These are phyloP conservation scores for Fomes fomentarius DNA, from an alignment of 1,284 basidiomycete genomes.

Conservation along the genomic window DNA sequence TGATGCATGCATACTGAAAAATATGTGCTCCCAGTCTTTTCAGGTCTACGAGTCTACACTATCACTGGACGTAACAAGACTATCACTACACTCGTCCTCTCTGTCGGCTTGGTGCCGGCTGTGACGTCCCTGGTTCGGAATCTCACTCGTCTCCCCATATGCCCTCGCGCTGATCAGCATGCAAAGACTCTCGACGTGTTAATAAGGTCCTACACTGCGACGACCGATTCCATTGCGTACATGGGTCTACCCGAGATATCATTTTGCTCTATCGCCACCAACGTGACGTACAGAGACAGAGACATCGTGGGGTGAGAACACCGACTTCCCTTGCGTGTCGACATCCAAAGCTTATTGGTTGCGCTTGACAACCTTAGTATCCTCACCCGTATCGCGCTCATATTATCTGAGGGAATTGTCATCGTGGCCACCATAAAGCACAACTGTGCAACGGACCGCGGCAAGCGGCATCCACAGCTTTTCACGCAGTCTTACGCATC, in stretches of 20 bases:
- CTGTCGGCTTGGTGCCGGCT: background rate
- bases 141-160: too few relatives aligned
- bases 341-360: background rate
- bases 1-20: background rate
- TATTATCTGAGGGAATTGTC: slow-evolving; percentile 1
- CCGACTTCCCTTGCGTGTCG: too few relatives aligned
- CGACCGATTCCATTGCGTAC: too few relatives aligned
- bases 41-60: slow-evolving; percentile 2
- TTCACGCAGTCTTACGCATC: background rate
- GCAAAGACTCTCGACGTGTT: background rate
- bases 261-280: too few relatives aligned
- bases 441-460: background rate
- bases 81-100: background rate
- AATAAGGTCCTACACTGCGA: background rate
- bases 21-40: background rate
- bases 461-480: background rate
- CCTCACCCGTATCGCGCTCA: background rate
- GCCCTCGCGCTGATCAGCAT: background rate
- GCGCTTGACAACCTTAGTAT: background rate
- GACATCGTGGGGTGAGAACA: too few relatives aligned
- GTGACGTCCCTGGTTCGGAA: background rate
- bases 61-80: background rate
- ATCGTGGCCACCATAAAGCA: slow-evolving; percentile 1
- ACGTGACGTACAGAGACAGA: too few relatives aligned
- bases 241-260: background rate